These are phyloP conservation scores for Globisporangium spinosum DNA, from an alignment of 352 stramenopile genomes.

Conservation along the genomic window DNA sequence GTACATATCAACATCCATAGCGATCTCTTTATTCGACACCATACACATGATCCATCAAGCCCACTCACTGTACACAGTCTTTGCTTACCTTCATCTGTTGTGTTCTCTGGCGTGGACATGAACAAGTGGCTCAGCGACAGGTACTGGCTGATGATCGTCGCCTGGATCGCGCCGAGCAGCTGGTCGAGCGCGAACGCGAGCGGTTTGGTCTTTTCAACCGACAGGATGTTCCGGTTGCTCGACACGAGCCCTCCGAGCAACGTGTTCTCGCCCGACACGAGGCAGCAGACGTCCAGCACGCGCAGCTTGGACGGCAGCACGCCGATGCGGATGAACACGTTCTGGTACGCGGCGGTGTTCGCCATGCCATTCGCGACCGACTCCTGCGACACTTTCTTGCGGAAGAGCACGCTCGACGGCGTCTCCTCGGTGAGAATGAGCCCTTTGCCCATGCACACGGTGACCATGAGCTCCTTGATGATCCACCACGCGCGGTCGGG, in stretches of 20 bases:
- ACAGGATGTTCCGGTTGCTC: constrained; percentile 33
- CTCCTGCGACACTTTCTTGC: constrained; percentile 61
- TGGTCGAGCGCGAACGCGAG: constrained; percentile 59
- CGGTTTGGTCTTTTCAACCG: constrained; percentile 34
- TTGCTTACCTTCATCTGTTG: constrained; percentile 43
- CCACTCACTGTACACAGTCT: background rate
- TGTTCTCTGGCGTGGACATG: constrained; percentile 75
- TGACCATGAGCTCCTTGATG: constrained; percentile 78
- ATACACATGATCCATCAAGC: background rate
- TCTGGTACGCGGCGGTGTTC: constrained; percentile 62
- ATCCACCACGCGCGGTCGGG: constrained; percentile 68
- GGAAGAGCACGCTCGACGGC: constrained; percentile 60
- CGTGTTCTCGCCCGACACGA: constrained; percentile 62
- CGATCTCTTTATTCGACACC: background rate
- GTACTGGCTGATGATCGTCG: constrained; percentile 63
- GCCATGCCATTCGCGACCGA: constrained; percentile 62
- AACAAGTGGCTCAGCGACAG: constrained; percentile 68
- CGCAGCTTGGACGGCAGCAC: constrained; percentile 77
- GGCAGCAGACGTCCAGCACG: constrained; percentile 62
- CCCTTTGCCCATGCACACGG: constrained; percentile 71
- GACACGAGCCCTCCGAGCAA: constrained; percentile 55
- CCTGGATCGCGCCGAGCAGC: constrained; percentile 63
- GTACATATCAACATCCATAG: constrained; percentile 4
- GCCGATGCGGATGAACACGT: constrained; percentile 67
- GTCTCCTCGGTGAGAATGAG: constrained; percentile 59